Evolutionary conservation across 2,329 filamentous ascomycete species (phyloP), one percentile per base, ranked within the genome.

Genomic region (Pseudogymnoascus sp.): DNA sequence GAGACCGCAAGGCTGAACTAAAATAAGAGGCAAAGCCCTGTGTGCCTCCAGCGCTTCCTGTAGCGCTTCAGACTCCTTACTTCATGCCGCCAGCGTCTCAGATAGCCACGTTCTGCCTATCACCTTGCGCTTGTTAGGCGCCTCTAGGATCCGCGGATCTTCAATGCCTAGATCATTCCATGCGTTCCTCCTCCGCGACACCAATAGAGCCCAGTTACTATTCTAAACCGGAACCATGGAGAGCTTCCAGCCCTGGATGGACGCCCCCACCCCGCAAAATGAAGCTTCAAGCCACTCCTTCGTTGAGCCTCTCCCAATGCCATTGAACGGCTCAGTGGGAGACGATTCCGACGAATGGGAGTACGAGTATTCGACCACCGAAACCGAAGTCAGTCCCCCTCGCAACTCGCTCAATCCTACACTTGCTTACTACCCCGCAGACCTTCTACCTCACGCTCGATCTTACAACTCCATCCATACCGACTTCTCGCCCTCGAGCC

Each of bases 371-470:
- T 88, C 85, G 0, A 74, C 76, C 2, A 86, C 83, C 0, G 84
- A 88, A 69, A 86, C 80, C 12, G 85, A 88, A 77, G 85, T 83
- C 64, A 16, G 68, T 41, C 4, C 25, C 37, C 11, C 3, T 61
- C 5, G 6, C 37, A 16, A 14, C 35, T 31, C 31, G 12, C n/a
- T 38, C 14, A 16, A 40, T 43, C 18, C 2, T 25, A 41, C 52
- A 21, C 62, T 68, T 31, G 67, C 49, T 8, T 38, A 52, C 60
- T 2, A 21, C 3, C 41, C 25, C 16, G 31, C 65, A 88, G 85
- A 87, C 82, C 0, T 88, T 84, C 71, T 87, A 88, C 66, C 71
- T 88, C 6, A 85, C 85, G 1, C 73, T 88, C 59, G 85, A 88
- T 68, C 77, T 88, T 6, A 87, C 85, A 0, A 81, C 63, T 5